Percentiles rank a stretch among this genome's conserved stretches.
phyloP scores from a whole-genome alignment of 345 rosid genomes.

The Dipteronia sinensis region DNA sequence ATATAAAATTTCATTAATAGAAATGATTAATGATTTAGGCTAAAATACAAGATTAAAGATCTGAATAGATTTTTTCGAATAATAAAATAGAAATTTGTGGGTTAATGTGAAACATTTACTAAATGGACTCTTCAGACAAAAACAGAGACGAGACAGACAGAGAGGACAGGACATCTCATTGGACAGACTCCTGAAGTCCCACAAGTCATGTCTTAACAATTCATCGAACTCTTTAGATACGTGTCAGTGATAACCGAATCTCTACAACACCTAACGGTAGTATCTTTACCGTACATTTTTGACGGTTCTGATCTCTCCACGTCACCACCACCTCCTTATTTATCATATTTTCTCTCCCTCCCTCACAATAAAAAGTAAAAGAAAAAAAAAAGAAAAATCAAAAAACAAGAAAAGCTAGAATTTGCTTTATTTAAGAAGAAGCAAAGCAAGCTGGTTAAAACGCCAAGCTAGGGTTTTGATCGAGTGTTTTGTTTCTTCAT shows the following conservation, averaged over 20 bases:
- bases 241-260: constrained; percentile 22
- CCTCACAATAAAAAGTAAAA: neutral
- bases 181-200: neutral
- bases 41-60: too few relatives aligned
- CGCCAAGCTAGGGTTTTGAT: constrained; percentile 23
- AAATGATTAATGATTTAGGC: too few relatives aligned
- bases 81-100: too few relatives aligned
- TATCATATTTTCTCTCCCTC: neutral
- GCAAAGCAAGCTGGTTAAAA: constrained; percentile 10
- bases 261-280: constrained; percentile 8
- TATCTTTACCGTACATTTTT: neutral
- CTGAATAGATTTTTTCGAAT: too few relatives aligned
- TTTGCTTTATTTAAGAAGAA: neutral
- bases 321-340: neutral
- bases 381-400: neutral
- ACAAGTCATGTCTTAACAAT: constrained; percentile 19
- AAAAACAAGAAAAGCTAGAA: neutral
- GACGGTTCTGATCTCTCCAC: constrained; percentile 13
- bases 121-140: neutral
- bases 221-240: constrained; percentile 1
- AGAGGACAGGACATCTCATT: neutral
- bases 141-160: too few relatives aligned
- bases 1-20: too few relatives aligned
- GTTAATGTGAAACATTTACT: too few relatives aligned
- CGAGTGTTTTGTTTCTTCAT: constrained; percentile 6